These are phyloP conservation scores for Colletotrichum scovillei DNA, from an alignment of 2,329 filamentous ascomycete species.

Conservation along the genomic window DNA sequence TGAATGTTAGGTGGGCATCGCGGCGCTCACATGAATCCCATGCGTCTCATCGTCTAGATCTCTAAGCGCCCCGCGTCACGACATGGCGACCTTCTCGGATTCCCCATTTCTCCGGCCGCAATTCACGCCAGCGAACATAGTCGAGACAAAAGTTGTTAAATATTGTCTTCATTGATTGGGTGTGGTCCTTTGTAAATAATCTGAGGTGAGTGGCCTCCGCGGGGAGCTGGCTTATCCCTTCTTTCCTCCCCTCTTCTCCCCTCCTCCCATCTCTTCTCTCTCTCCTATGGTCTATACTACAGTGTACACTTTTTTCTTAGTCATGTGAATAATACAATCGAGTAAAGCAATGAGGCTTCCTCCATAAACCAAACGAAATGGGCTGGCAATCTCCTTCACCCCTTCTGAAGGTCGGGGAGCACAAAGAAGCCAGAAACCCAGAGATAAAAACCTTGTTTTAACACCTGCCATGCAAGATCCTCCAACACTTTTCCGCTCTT, in stretches of 20 bases:
- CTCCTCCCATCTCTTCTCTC: neutral
- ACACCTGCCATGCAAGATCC: constrained; percentile 51
- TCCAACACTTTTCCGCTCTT: constrained; percentile 20
- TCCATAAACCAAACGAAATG: constrained; percentile 10
- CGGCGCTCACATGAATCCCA: neutral
- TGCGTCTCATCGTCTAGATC: neutral
- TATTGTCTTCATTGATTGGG: constrained; percentile 18
- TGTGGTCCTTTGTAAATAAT: constrained; percentile 16
- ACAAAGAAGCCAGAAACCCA: constrained; percentile 37
- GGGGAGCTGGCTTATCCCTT: constrained; percentile 39
- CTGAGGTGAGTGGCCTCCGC: constrained; percentile 50
- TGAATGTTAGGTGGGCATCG: neutral
- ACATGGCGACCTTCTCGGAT: neutral
- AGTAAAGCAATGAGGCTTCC: constrained; percentile 38
- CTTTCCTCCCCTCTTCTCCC: constrained; percentile 32
- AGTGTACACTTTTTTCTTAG: constrained; percentile 17
- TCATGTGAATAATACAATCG: constrained; percentile 43
- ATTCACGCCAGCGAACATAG: neutral
- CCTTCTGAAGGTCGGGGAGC: neutral
- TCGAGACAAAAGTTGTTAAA: neutral
- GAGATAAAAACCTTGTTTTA: constrained; percentile 45
- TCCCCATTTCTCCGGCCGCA: neutral
- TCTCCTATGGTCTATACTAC: constrained; percentile 28
- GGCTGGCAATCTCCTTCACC: neutral
- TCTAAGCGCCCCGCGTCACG: constrained; percentile 5